These are phyloP conservation scores for Herpetomonas samuelpessoai DNA, from an alignment of 208 protist genomes.

Conservation along the genomic window DNA sequence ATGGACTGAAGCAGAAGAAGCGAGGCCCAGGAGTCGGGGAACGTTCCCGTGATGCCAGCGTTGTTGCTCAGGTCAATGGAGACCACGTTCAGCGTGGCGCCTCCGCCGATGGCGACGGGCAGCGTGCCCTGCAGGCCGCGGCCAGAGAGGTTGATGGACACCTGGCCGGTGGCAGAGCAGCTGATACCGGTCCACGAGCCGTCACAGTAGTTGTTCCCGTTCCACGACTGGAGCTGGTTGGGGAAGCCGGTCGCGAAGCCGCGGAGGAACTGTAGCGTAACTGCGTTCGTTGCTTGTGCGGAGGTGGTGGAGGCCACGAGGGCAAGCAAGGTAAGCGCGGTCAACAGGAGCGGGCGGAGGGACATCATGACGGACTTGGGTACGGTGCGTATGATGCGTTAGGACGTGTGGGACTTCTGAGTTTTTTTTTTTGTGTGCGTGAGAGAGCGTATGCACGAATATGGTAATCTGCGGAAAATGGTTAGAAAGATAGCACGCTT, in stretches of 20 bases:
- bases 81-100: constrained; percentile 1
- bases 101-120: constrained; percentile 3
- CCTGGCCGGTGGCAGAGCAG: background rate
- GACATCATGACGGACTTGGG: too few species aligned
- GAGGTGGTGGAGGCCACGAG: background rate
- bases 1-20: constrained; percentile 9
- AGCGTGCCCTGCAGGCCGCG: constrained; percentile 10
- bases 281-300: background rate
- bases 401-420: too few species aligned
- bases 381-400: too few species aligned
- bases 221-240: background rate
- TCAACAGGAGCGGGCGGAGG: background rate
- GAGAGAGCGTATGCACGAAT: too few species aligned
- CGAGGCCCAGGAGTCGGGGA: constrained; percentile 6
- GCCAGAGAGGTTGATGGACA: constrained; percentile 16
- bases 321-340: background rate
- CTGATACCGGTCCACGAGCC: background rate
- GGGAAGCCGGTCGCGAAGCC: background rate
- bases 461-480: too few species aligned
- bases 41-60: constrained; percentile 3
- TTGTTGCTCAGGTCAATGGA: constrained; percentile 22
- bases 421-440: too few species aligned
- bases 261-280: background rate
- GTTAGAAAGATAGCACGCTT: too few species aligned
- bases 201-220: background rate